A percentile compares a stretch with the other conserved stretches of the same genome.
Conservation (phyloP, 345 rosid genomes). For the Brassica incana region DNA sequence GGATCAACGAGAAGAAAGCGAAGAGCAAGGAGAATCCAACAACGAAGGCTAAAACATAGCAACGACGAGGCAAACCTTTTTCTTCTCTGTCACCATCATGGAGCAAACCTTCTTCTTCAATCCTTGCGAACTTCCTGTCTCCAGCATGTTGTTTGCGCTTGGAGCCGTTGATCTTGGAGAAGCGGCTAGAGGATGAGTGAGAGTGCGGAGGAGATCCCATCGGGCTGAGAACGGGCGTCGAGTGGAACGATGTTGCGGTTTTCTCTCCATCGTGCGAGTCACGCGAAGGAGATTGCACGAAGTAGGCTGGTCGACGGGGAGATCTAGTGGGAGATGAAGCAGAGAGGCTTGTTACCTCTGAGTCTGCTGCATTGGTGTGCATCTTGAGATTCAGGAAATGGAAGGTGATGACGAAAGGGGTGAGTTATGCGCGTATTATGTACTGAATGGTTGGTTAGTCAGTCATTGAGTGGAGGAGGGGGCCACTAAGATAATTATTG, state of each 20-base stretch:
- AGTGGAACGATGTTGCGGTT: constrained; percentile 82
- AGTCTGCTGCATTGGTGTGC: constrained; percentile 96
- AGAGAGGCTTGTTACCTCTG: constrained; percentile 86
- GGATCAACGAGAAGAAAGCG: constrained; percentile 77
- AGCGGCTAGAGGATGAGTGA: constrained; percentile 81
- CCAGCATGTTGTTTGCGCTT: constrained; percentile 46
- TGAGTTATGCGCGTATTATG: not conserved
- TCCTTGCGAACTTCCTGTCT: constrained; percentile 57
- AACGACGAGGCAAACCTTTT: constrained; percentile 66
- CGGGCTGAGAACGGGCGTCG: constrained; percentile 93
- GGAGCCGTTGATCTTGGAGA: constrained; percentile 73
- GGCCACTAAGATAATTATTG: not conserved
- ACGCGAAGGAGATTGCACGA: constrained; percentile 88
- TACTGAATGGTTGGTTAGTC: not conserved
- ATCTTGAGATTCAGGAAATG: constrained; percentile 40
- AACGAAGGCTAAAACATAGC: constrained; percentile 74
- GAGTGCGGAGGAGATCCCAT: constrained; percentile 90
- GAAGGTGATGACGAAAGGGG: not conserved
- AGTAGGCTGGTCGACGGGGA: constrained; percentile 88
- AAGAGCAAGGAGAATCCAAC: constrained; percentile 74
- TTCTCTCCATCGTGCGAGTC: constrained; percentile 99
- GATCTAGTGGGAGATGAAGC: constrained; percentile 89
- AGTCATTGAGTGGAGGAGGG: not conserved
- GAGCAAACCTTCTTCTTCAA: constrained; percentile 93
- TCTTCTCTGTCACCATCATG: constrained; percentile 60